A percentile compares a stretch with the other conserved stretches of the same genome.
Conservation (phyloP, 176 grass and related monocot genomes). For the Cymbopogon citratus region DNA sequence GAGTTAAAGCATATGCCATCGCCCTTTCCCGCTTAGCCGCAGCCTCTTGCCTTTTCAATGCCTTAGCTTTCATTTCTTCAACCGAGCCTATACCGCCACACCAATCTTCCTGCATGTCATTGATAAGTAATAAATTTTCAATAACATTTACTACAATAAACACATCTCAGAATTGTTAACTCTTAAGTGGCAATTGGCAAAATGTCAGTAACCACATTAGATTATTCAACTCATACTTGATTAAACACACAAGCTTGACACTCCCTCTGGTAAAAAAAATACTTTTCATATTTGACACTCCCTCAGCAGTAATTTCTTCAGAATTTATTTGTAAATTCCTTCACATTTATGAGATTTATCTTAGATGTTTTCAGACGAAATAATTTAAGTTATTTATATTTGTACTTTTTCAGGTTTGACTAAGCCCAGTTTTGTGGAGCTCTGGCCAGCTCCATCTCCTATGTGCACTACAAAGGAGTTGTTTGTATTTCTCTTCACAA, state of each 20-base stretch:
- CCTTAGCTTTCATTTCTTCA: conserved; percentile 84
- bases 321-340: neutral
- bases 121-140: neutral
- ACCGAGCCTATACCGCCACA: conserved; percentile 70
- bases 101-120: conserved; percentile 68
- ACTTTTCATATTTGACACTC: neutral
- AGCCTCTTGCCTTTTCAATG: conserved; percentile 89
- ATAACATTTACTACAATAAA: neutral
- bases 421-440: no score
- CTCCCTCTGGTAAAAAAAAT: neutral
- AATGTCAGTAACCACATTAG: neutral
- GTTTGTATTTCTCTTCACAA: no score
- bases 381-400: neutral
- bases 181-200: neutral
- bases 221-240: neutral
- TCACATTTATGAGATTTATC: neutral
- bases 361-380: neutral
- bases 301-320: neutral
- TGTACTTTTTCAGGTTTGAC: neutral
- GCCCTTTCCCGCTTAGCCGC: conserved; percentile 87
- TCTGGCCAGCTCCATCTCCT: no score
- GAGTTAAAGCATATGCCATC: conserved; percentile 94
- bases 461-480: no score
- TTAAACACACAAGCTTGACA: neutral
- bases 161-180: neutral